A percentile compares a stretch with the other conserved stretches of the same genome.
Evolutionary conservation across 1,284 basidiomycete species (phyloP).

Genomic region (Fereydounia khargensis): DNA sequence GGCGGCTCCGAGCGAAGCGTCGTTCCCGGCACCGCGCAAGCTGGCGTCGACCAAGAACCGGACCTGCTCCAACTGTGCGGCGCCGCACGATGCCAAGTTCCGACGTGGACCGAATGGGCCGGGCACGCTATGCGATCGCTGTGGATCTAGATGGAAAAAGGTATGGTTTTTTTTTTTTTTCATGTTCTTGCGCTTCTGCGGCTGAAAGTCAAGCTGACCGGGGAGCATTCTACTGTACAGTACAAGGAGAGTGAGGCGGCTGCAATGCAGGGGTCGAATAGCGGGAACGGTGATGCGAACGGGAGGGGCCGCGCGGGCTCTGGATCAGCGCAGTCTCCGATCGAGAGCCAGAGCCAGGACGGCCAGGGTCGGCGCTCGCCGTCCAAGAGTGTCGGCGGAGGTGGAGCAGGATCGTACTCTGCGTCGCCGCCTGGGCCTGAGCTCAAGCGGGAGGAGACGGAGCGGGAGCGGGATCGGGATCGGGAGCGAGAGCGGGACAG

Average conservation of each 20-base stretch:
- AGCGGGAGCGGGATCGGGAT: no score
- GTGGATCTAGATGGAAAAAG: slow-evolving; percentile 35
- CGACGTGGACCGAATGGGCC: slow-evolving; percentile 29
- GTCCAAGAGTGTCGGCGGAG: not conserved
- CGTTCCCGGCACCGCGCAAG: slow-evolving; percentile 9
- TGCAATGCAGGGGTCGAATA: not conserved
- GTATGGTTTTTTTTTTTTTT: not conserved
- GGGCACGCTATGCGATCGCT: slow-evolving; percentile 37
- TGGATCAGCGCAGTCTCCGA: no score
- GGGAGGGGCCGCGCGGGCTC: not conserved
- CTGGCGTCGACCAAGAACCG: slow-evolving; percentile 40
- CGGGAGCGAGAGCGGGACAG: no score
- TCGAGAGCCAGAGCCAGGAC: not conserved
- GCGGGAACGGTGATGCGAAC: not conserved
- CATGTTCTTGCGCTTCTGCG: not conserved
- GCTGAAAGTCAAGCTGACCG: not conserved
- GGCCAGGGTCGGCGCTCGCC: not conserved
- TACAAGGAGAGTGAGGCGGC: not conserved
- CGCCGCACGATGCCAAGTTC: slow-evolving; percentile 38
- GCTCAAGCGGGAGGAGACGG: no score
- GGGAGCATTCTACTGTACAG: not conserved
- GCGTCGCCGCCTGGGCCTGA: no score
- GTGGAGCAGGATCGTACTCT: not conserved
- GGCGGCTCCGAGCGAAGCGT: not conserved
- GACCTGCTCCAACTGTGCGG: slow-evolving; percentile 31